These are phyloP conservation scores for Ceratobasidium sp. DNA, from an alignment of 1,284 basidiomycete genomes.

Conservation along the genomic window DNA sequence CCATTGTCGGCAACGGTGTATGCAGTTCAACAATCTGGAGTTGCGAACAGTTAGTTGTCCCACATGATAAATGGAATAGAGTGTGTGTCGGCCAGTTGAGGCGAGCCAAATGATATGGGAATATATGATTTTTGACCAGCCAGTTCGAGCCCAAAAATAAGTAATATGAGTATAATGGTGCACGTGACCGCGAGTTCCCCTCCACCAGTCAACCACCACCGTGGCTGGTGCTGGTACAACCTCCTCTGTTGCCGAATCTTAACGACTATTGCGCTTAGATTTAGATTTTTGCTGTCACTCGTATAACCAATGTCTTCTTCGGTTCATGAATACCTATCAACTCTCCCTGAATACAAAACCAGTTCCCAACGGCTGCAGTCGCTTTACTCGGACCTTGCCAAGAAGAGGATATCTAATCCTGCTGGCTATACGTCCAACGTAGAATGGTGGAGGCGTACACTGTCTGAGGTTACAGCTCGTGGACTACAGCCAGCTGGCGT, in stretches of 20 bases:
- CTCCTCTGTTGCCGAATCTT: neutral
- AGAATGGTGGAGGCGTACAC: slow-evolving; percentile 84
- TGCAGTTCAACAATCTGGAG: slow-evolving; percentile 21
- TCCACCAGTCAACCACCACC: neutral
- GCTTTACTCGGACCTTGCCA: slow-evolving; percentile 87
- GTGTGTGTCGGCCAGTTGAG: neutral
- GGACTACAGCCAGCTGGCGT: slow-evolving; percentile 69
- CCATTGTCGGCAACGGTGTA: slow-evolving; percentile 14
- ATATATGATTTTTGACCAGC: too few species aligned
- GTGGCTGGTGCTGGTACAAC: slow-evolving; percentile 1
- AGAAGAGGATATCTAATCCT: slow-evolving; percentile 85
- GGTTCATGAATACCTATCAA: slow-evolving; percentile 41
- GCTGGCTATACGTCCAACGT: slow-evolving; percentile 82
- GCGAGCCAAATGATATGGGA: too few species aligned
- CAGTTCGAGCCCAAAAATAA: too few species aligned
- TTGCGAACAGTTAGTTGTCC: neutral
- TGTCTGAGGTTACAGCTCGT: slow-evolving; percentile 69
- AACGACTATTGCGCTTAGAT: neutral
- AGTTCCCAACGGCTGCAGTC: slow-evolving; percentile 73
- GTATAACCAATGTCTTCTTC: slow-evolving; percentile 39
- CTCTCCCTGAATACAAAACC: slow-evolving; percentile 52
- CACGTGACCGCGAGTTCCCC: slow-evolving; percentile 13
- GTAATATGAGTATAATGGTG: neutral
- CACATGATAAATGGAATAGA: neutral
- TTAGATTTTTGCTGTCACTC: neutral